A percentile compares a stretch with the other conserved stretches of the same genome.
Evolutionary conservation across 2,329 filamentous ascomycete genomes (phyloP).

Genomic region (Coniochaeta sp.): DNA sequence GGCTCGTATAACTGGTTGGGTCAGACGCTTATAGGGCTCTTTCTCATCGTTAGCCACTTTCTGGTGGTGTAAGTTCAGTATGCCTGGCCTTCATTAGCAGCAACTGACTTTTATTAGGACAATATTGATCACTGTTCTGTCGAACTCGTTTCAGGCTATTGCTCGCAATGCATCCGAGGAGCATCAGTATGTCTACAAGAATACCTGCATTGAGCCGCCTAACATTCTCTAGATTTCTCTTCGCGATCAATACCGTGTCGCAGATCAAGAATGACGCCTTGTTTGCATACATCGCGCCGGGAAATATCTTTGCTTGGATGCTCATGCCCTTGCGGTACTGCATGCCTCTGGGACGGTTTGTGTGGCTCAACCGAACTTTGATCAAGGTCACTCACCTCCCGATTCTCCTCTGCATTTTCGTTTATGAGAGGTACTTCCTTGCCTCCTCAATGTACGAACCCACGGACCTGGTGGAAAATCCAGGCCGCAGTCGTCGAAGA

Average conservation of each 20-base stretch:
- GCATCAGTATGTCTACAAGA: constrained; percentile 52
- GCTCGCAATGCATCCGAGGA: constrained; percentile 90
- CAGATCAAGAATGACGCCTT: constrained; percentile 98
- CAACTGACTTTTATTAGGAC: constrained; percentile 40
- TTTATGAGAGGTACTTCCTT: constrained; percentile 78
- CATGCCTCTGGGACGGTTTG: constrained; percentile 73
- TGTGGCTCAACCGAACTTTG: constrained; percentile 78
- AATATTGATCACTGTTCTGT: constrained; percentile 90
- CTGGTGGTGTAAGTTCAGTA: constrained; percentile 59
- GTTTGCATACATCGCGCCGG: constrained; percentile 88
- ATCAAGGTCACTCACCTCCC: constrained; percentile 91
- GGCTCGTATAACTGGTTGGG: constrained; percentile 70
- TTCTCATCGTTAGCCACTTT: constrained; percentile 93
- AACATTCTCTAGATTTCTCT: constrained; percentile 55
- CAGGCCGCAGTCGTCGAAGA: constrained; percentile 40
- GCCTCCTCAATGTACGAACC: constrained; percentile 71
- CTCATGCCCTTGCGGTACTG: constrained; percentile 75
- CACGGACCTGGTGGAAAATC: constrained; percentile 75
- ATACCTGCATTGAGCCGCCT: background rate
- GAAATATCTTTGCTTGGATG: constrained; percentile 86
- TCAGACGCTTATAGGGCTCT: constrained; percentile 66
- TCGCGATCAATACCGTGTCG: constrained; percentile 93
- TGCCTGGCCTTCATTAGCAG: constrained; percentile 2
- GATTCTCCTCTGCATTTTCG: constrained; percentile 75
- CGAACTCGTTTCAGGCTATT: constrained; percentile 93